Evolutionary conservation across 768 basidiomycete species (phyloP), one percentile per base, ranked within the genome.

Genomic region (Lentinula sp.): DNA sequence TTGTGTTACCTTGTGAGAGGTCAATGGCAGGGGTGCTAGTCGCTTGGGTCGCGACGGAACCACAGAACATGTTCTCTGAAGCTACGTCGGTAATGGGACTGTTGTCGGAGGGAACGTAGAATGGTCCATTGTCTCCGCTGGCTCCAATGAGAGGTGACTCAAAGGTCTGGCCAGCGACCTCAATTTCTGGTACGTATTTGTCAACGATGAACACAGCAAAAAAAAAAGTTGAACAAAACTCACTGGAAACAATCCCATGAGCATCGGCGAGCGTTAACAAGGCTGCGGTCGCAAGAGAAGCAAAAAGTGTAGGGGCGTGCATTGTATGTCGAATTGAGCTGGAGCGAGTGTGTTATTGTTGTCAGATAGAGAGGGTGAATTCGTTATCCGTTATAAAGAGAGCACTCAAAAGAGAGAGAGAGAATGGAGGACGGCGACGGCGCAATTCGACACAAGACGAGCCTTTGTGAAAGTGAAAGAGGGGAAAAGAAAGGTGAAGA

Each of bases 281-380:
- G 5, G 56, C 56, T 32, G 42, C 53, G 18, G 53, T 54, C 15
- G 53, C 37, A 23, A 54, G 18, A 39, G 53, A 54, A 54, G 53
- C 53, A 54, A 54, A 54, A 54, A 54, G 53, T 39, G 53, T 54
- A 35, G 53, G 40, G 37, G 53, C 37, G 53, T 54, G 53, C 53
- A 54, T 54, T 51, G 32, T 34, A 34, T 18, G 28, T 51, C 50
- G 50, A 51, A 51, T 51, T 11, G 10, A 35, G 50, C n/a, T 13
- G 10, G 31, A 51, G 50, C 50, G 50, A 51, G 31, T 35, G 50
- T 46, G 45, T 46, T 46, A n/a, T 46, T 10, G 23, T n/a, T 15
- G 10, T 51, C 50, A 34, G 50, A 32, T 15, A 34, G 50, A 51
- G 11, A 51, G 8, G 21, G 45, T 46, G 45, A 51, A 51, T 15